Conservation (phyloP, 805 yeast genomes). For the Tetrapisispora taiwanensis region DNA sequence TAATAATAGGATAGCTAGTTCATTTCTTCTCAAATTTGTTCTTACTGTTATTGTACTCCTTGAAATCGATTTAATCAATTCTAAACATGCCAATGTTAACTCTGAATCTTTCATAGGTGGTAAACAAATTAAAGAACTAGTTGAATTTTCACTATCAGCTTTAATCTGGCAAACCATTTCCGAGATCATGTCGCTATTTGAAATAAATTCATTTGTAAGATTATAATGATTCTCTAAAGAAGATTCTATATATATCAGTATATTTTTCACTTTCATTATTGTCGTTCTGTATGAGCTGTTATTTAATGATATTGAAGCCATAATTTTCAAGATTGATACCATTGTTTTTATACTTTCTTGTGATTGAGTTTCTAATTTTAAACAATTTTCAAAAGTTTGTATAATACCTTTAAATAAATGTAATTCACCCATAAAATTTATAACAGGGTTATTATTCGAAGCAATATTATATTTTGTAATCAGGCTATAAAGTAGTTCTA, state of each 20-base stretch:
- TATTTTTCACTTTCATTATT: conserved; percentile 14
- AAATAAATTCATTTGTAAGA: conserved; percentile 14
- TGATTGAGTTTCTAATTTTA: conserved; percentile 13
- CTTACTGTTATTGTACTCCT: conserved; percentile 26
- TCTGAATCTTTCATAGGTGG: conserved; percentile 22
- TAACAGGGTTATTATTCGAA: conserved; percentile 21
- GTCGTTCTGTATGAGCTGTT: conserved; percentile 21
- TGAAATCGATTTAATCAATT: conserved; percentile 26
- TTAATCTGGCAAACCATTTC: too few relatives aligned
- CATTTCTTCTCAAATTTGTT: conserved; percentile 21
- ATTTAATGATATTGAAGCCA: conserved; percentile 21
- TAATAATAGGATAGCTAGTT: conserved; percentile 17
- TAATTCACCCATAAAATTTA: conserved; percentile 15
- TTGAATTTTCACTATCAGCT: too few relatives aligned
- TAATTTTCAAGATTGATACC: conserved; percentile 19
- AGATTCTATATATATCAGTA: conserved; percentile 16
- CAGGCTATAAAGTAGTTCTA: conserved; percentile 15
- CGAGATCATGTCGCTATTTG: conserved; percentile 8
- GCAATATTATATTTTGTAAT: conserved; percentile 18
- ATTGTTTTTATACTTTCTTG: conserved; percentile 10
- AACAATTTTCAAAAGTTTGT: conserved; percentile 15
- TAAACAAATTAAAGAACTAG: too few relatives aligned
- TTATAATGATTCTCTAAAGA: conserved; percentile 17
- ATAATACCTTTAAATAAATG: conserved; percentile 20
- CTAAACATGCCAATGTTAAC: conserved; percentile 19